Conservation (phyloP, 768 basidiomycete species). For the Sarcomyxa edulis region DNA sequence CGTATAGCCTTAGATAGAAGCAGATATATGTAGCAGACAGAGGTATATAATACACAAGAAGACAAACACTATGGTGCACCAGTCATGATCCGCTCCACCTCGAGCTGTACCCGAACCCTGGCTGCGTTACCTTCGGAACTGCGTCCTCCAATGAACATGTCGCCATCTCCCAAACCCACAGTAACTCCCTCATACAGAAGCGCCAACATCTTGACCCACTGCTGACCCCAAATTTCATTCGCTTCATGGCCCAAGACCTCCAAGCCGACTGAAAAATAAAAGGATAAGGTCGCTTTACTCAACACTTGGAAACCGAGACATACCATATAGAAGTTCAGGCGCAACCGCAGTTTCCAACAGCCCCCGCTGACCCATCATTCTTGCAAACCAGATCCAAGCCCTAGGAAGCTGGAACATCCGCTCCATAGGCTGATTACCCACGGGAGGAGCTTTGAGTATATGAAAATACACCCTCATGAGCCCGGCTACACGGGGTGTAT, state of each 20-base stretch:
- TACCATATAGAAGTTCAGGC: conserved; percentile 66
- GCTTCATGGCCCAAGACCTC: conserved; percentile 67
- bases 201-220: conserved; percentile 71
- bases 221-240: conserved; percentile 62
- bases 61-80: background rate
- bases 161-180: conserved; percentile 37
- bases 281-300: conserved; percentile 3
- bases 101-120: conserved; percentile 56
- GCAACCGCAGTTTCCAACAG: conserved; percentile 56
- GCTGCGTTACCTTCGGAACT: conserved; percentile 60
- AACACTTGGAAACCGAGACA: conserved; percentile 18
- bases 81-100: conserved; percentile 58
- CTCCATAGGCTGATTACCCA: conserved; percentile 33
- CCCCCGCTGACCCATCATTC: conserved; percentile 47
- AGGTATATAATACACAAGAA: background rate
- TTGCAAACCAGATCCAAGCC: conserved; percentile 69
- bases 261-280: conserved; percentile 46
- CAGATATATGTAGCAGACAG: background rate
- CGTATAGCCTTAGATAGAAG: background rate
- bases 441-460: conserved; percentile 46
- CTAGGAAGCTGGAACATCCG: conserved; percentile 55
- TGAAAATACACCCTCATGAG: conserved; percentile 86
- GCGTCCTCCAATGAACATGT: conserved; percentile 51
- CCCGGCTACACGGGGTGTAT: conserved; percentile 64
- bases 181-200: conserved; percentile 63